Evolutionary conservation across 441 rosid genomes (phyloP).

Genomic region (Mallotus repandus): DNA sequence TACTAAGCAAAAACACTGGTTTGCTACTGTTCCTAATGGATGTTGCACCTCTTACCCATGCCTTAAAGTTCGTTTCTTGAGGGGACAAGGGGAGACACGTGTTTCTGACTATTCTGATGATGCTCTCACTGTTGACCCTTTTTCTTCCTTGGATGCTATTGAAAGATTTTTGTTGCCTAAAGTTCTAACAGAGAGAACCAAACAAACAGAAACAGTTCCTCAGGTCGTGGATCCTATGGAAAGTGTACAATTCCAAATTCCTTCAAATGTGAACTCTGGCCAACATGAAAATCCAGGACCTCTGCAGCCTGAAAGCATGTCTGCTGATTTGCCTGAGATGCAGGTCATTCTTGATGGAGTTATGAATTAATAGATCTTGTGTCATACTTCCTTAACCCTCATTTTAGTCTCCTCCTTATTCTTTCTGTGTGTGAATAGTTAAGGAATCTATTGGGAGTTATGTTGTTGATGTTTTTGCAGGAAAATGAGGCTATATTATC

Average conservation of each 20-base stretch:
- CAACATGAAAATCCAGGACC: slow-evolving; percentile 52
- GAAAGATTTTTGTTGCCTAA: slow-evolving; percentile 68
- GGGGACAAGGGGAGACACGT: slow-evolving; percentile 66
- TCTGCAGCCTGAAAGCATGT: slow-evolving; percentile 40
- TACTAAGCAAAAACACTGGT: slow-evolving; percentile 59
- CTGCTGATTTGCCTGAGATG: slow-evolving; percentile 45
- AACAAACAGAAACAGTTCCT: slow-evolving; percentile 35
- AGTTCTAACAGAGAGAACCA: slow-evolving; percentile 43
- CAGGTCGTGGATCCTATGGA: slow-evolving; percentile 41
- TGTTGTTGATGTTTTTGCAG: slow-evolving; percentile 30
- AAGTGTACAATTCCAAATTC: slow-evolving; percentile 35
- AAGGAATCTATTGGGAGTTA: not conserved
- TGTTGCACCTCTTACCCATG: slow-evolving; percentile 58
- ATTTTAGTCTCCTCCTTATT: not conserved
- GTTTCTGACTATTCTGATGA: slow-evolving; percentile 61
- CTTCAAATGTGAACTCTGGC: slow-evolving; percentile 41
- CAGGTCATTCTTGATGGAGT: slow-evolving; percentile 43
- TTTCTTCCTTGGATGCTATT: slow-evolving; percentile 64
- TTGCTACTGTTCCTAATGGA: slow-evolving; percentile 68
- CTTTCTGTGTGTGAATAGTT: not conserved
- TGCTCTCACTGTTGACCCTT: slow-evolving; percentile 74
- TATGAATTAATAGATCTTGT: not conserved
- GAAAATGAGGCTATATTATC: slow-evolving; percentile 38
- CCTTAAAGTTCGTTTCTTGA: slow-evolving; percentile 70
- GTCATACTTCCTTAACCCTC: not conserved